Evolutionary conservation across 306 rosid genomes (phyloP).

Genomic region (Cucurbita argyrosperma): DNA sequence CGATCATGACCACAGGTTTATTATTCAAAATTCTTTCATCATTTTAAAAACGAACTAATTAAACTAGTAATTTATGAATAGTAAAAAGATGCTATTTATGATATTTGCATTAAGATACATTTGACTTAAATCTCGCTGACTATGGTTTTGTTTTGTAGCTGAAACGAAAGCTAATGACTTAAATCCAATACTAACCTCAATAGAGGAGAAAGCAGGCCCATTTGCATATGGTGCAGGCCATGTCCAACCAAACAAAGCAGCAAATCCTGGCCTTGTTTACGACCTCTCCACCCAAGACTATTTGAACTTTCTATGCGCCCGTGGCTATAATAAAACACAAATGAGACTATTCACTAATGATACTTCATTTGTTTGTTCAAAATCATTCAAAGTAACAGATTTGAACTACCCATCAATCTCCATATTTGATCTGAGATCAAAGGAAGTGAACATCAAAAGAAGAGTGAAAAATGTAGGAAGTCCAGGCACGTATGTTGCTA

Average conservation of each 20-base stretch:
- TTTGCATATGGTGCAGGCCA: constrained; percentile 45
- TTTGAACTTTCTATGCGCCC: constrained; percentile 41
- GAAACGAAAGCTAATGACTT: background rate
- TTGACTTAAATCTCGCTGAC: too few species aligned
- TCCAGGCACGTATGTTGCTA: constrained; percentile 14
- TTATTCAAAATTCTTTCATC: too few species aligned
- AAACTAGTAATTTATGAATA: too few species aligned
- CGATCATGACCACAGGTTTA: constrained; percentile 51
- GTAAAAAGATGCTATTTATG: too few species aligned
- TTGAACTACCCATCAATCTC: constrained; percentile 40
- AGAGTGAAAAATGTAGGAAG: constrained; percentile 34
- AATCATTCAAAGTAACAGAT: constrained; percentile 11
- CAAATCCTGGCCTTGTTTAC: constrained; percentile 48
- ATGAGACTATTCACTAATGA: constrained; percentile 10
- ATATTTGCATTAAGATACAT: background rate
- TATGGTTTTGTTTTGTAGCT: background rate
- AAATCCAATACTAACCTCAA: background rate
- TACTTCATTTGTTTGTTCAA: constrained; percentile 16
- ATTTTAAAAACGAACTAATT: too few species aligned
- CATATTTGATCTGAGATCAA: background rate
- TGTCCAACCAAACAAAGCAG: constrained; percentile 32
- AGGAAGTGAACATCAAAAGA: constrained; percentile 6
- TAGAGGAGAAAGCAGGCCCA: constrained; percentile 19
- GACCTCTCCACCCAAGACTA: constrained; percentile 25
- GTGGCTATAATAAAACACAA: constrained; percentile 1